Base-by-base conservation (phyloP, 1,284 basidiomycete species). In the Trametes versicolor region DNA sequence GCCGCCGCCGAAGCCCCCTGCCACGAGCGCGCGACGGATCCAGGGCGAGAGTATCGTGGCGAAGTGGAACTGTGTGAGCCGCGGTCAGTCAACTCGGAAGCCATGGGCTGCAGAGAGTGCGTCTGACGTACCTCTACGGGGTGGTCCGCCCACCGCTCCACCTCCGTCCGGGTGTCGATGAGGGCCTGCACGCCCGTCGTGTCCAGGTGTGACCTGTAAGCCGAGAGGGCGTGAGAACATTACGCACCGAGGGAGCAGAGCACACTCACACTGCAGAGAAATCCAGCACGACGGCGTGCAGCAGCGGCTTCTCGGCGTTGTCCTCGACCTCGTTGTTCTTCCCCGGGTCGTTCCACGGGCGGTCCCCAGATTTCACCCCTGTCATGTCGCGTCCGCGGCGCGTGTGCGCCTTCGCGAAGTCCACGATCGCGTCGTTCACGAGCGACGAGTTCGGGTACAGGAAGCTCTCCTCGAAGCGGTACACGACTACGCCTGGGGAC, bases 331-430 rank as follows among this genome's bases (percentile, higher is more conserved):
- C 84, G 37, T 39, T 60, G 55, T 77, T 79, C 9, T 81, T 81
- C 27, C 80, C 93, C 12, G 94, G 91, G 74, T 97, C 96, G 76
- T 99, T 99, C 97, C 97, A 99, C 4, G 95, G 89, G 53, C 97
- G 86, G 74, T 98, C 95, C 67, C 85, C 82, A 25, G 86, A 78
- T 63, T 77, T 83, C 68, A 92, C 82, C 29, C 80, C 75, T 51
- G 83, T 82, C 80, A 92, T 85, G 75, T 94, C 92, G 72, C 84
- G 85, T 23, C 94, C 94, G 34, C 95, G 87, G 27, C 88, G 85
- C 64, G 92, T 95, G 69, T 88, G 81, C 66, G 81, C 80, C 78
- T 93, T 96, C 72, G 95, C 94, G 70, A 94, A 85, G 66, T 93
- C 91, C 45, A 95, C 91, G 37, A 99, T 81, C 0, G 85, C 82